Conservation (phyloP, 176 grass and related monocot genomes). For the Cocos nucifera region DNA sequence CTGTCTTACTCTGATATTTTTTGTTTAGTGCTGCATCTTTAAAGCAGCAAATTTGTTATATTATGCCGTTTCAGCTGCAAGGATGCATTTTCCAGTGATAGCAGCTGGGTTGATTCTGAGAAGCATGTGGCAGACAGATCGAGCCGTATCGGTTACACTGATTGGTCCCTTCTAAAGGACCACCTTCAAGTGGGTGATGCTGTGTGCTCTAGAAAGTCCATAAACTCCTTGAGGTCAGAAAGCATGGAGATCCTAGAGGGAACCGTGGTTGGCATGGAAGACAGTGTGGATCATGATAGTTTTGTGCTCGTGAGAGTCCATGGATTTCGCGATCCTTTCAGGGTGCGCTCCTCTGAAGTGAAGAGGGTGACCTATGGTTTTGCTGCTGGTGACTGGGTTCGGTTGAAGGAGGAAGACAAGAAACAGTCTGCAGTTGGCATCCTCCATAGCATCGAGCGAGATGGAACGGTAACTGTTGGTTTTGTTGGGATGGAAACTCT, state of each 20-base stretch:
- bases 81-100: constrained; percentile 34
- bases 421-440: constrained; percentile 61
- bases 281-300: constrained; percentile 36
- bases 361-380: constrained; percentile 78
- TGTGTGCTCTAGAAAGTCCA: constrained; percentile 74
- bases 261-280: constrained; percentile 69
- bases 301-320: constrained; percentile 74
- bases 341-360: constrained; percentile 39
- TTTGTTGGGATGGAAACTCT: constrained; percentile 74
- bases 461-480: constrained; percentile 45
- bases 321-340: constrained; percentile 59
- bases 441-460: constrained; percentile 66
- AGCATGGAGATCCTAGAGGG: constrained; percentile 87
- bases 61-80: constrained; percentile 34
- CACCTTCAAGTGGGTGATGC: constrained; percentile 61
- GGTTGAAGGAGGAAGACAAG: constrained; percentile 55
- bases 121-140: constrained; percentile 22
- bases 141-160: constrained; percentile 26
- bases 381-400: constrained; percentile 67
- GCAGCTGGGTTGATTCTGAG: constrained; percentile 29
- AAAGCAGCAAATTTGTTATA: neutral
- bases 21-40: no score
- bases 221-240: constrained; percentile 49
- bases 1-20: no score
- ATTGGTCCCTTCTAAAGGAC: constrained; percentile 76